phyloP scores from a whole-genome alignment of 345 rosid species.

The Laguncularia racemosa region DNA sequence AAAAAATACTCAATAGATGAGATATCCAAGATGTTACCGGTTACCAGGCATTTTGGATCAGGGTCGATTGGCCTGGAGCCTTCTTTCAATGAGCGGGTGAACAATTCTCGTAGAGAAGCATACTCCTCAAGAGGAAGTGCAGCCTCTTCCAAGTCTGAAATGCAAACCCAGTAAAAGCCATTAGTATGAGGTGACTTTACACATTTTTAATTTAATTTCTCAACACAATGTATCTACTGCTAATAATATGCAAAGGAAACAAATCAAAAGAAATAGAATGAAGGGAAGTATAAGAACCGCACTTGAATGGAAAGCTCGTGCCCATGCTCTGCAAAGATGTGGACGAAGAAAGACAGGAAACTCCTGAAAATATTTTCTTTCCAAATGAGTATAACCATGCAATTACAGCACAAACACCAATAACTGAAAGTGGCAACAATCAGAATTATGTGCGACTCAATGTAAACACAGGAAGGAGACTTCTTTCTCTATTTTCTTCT shows the following conservation, averaged over 20 bases:
- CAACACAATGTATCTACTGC: background rate
- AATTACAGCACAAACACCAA: background rate
- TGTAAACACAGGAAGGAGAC: too few relatives aligned
- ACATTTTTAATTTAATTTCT: background rate
- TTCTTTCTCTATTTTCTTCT: too few relatives aligned
- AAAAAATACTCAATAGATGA: constrained; percentile 10
- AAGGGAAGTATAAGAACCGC: constrained; percentile 18
- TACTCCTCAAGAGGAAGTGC: constrained; percentile 82
- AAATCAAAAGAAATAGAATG: background rate
- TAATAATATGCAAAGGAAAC: background rate
- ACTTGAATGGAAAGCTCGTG: constrained; percentile 94
- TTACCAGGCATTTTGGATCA: constrained; percentile 91
- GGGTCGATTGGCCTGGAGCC: constrained; percentile 85
- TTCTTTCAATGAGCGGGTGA: constrained; percentile 76
- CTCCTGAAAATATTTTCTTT: constrained; percentile 34
- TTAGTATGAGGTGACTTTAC: background rate
- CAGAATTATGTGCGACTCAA: background rate
- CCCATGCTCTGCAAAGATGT: constrained; percentile 77
- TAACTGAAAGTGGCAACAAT: background rate
- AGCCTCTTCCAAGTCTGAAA: constrained; percentile 79
- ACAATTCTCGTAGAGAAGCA: constrained; percentile 74
- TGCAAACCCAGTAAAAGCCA: constrained; percentile 3
- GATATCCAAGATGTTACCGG: constrained; percentile 50
- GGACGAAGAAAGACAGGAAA: constrained; percentile 84
- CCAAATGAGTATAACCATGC: background rate